Percentiles rank a stretch among this genome's conserved stretches.
phyloP scores from a whole-genome alignment of 2,329 filamentous ascomycete genomes.

The Fonsecaea erecta region DNA sequence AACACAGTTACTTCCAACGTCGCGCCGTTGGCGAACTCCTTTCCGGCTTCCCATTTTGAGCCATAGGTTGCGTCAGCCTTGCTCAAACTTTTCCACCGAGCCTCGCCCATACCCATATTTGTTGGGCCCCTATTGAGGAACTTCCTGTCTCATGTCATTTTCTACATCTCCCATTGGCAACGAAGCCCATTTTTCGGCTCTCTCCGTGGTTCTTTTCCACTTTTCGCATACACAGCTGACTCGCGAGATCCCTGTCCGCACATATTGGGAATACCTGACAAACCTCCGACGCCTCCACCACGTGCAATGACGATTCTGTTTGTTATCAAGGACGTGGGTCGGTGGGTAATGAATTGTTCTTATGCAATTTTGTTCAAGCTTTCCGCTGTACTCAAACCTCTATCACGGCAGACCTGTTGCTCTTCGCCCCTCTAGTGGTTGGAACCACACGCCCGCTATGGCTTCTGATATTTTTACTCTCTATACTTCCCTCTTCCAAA shows the following conservation, averaged over 20 bases:
- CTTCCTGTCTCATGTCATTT: slow-evolving; percentile 8
- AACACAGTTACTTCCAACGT: slow-evolving; percentile 2
- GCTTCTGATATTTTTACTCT: slow-evolving; percentile 1
- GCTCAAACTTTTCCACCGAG: slow-evolving; percentile 16
- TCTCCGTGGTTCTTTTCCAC: slow-evolving; percentile 8
- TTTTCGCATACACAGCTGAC: background rate
- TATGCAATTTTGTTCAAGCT: background rate
- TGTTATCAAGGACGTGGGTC: slow-evolving; percentile 20
- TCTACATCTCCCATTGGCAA: slow-evolving; percentile 6
- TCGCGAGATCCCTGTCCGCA: background rate
- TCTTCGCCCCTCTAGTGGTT: background rate
- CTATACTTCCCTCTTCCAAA: background rate
- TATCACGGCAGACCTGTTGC: background rate
- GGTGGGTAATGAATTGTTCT: background rate
- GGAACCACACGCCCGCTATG: background rate
- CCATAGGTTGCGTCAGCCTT: slow-evolving; percentile 16
- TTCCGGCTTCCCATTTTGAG: background rate
- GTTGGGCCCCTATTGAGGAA: slow-evolving; percentile 11
- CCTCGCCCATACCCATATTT: slow-evolving; percentile 13
- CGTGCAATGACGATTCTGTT: slow-evolving; percentile 6
- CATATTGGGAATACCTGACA: slow-evolving; percentile 6
- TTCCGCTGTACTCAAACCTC: slow-evolving; percentile 1
- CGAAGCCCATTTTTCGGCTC: background rate
- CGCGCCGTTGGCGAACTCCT: background rate
- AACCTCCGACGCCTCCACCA: slow-evolving; percentile 16